A percentile compares a stretch with the other conserved stretches of the same genome.
These are phyloP conservation scores for Rosellinia necatrix DNA, from an alignment of 2,329 filamentous ascomycete species.

Conservation along the genomic window DNA sequence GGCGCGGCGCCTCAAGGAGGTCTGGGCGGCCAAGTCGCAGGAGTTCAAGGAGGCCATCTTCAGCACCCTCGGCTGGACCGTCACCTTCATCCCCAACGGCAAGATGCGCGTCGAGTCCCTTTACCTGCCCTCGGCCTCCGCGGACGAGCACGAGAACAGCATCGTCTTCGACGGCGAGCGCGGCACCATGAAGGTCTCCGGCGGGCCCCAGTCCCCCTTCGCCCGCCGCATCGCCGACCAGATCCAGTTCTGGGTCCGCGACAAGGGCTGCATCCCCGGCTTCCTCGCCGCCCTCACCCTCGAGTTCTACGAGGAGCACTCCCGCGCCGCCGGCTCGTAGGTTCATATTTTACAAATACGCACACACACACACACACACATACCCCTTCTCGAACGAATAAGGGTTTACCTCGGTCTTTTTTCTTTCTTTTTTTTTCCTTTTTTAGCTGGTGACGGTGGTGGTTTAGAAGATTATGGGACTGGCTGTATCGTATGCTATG, in stretches of 20 bases:
- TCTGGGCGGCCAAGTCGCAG: conserved; percentile 86
- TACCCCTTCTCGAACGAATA: no score
- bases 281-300: conserved; percentile 89
- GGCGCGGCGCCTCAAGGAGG: conserved; percentile 83
- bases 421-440: no score
- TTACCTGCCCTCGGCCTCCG: conserved; percentile 74
- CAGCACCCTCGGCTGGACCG: conserved; percentile 88
- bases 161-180: conserved; percentile 90
- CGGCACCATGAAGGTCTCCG: conserved; percentile 97
- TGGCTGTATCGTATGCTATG: no score
- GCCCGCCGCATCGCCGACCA: conserved; percentile 81
- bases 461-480: no score
- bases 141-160: conserved; percentile 71
- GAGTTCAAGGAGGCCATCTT: conserved; percentile 97
- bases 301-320: conserved; percentile 83
- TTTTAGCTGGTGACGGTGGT: no score
- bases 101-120: conserved; percentile 90
- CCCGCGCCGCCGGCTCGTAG: conserved; percentile 32
- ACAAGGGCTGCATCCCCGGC: conserved; percentile 89
- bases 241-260: conserved; percentile 95
- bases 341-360: no score
- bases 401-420: no score
- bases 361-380: no score
- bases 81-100: conserved; percentile 96
- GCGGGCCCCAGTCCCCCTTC: conserved; percentile 85